Conservation (phyloP, 768 basidiomycete species). For the Termitomyces sp. region DNA sequence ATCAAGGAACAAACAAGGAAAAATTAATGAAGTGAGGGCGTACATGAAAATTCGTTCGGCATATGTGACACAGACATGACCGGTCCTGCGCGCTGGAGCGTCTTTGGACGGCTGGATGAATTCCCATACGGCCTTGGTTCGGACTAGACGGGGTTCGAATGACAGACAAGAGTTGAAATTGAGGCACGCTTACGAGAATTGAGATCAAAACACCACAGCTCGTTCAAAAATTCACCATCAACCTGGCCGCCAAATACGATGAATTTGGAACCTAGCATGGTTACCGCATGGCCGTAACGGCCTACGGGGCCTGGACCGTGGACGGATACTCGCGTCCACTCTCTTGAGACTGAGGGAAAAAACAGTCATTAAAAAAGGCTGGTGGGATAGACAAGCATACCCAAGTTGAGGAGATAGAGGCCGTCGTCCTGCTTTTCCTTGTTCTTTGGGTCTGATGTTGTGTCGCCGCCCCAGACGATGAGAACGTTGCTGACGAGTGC, state of each 20-base stretch:
- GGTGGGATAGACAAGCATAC: constrained; percentile 43
- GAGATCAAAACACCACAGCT: constrained; percentile 94
- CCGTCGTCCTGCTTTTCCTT: constrained; percentile 87
- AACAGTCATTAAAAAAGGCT: neutral
- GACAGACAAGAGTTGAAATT: neutral
- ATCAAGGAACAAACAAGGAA: constrained; percentile 7
- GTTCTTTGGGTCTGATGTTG: constrained; percentile 66
- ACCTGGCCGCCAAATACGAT: constrained; percentile 97
- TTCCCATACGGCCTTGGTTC: constrained; percentile 83
- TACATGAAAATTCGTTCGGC: constrained; percentile 84
- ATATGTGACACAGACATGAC: constrained; percentile 82
- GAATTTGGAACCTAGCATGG: constrained; percentile 87
- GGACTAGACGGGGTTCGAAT: constrained; percentile 44
- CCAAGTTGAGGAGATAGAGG: constrained; percentile 89
- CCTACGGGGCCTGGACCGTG: constrained; percentile 77
- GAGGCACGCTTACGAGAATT: constrained; percentile 67
- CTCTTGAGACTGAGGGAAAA: constrained; percentile 67
- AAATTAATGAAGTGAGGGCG: constrained; percentile 20
- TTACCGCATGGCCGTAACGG: constrained; percentile 93
- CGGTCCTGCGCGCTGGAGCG: constrained; percentile 79
- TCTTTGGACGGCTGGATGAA: constrained; percentile 59
- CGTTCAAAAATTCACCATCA: constrained; percentile 90
- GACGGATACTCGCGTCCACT: constrained; percentile 89
- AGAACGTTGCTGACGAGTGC: constrained; percentile 94
- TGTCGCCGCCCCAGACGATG: constrained; percentile 98